Evolutionary conservation across 2,329 filamentous ascomycete species (phyloP), one percentile per base, ranked within the genome.

Genomic region (Tolypocladium guangdongense): DNA sequence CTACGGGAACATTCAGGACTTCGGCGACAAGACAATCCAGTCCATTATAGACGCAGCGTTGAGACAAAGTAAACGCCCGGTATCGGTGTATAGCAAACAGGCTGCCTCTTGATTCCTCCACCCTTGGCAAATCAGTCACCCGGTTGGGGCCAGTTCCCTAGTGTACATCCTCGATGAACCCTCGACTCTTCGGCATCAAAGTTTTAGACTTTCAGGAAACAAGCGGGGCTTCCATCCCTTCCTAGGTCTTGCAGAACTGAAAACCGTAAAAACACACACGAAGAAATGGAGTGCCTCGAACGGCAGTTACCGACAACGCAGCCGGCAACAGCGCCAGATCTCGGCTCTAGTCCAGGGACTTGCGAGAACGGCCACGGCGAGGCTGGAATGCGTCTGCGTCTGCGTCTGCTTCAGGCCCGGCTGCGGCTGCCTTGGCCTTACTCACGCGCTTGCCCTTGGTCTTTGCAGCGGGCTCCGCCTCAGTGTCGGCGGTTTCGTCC

Each of bases 361-460:
- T 65, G 57, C 61, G 58, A 50, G 63, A 53, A 27, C 66, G 64
- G 43, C 63, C 60, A 18, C 64, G 59, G 43, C 60, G 59, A 39
- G 32, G 14, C 50, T 53, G 36, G 22, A 22, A 18, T 14, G 49
- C 39, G 1, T 41, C 51, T 24, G 32, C 50, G 18, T 53, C 39
- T n/a, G 14, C 50, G 14, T 6, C 27, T 3, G 3, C 27, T 6
- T 50, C 24, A 11, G 46, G 20, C 35, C 52, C 53, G 22, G 52
- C 43, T 20, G 51, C 45, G 11, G 57, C 57, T 10, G 58, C 54
- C 60, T 65, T 67, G 46, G 61, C 58, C 52, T 61, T 62, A 37
- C 64, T 63, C 46, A 60, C 59, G 48, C 62, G 60, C 60, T 66
- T 69, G 33, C 48, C 51, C 51, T 55, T 59, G 45, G 64, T 57